A percentile compares a stretch with the other conserved stretches of the same genome.
phyloP scores from a whole-genome alignment of 192 early-diverging fungal species.

The Haplosporangium gracile region DNA sequence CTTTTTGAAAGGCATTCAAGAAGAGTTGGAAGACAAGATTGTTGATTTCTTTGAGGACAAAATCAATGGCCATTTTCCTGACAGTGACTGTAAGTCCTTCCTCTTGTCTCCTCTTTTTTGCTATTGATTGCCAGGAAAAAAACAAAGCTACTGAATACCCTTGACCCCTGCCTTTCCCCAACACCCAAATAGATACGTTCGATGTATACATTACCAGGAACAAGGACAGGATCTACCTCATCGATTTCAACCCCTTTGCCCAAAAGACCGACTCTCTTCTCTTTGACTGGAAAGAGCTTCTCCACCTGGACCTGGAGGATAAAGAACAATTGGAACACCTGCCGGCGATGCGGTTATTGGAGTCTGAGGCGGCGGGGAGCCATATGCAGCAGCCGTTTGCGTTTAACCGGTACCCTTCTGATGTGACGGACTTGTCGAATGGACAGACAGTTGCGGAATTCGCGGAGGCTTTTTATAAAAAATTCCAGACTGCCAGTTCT shows the following conservation, averaged over 20 bases:
- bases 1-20: constrained; percentile 74
- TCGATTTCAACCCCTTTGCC: constrained; percentile 95
- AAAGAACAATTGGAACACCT: neutral
- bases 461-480: constrained; percentile 72
- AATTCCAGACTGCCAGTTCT: constrained; percentile 24
- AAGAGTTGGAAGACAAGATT: constrained; percentile 71
- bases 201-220: constrained; percentile 87
- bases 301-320: constrained; percentile 52
- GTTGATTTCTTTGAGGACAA: constrained; percentile 75
- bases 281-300: constrained; percentile 86
- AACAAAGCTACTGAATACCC: neutral
- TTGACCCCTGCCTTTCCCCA: neutral
- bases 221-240: constrained; percentile 73
- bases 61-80: constrained; percentile 73
- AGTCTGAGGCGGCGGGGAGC: constrained; percentile 57
- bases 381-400: constrained; percentile 62
- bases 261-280: constrained; percentile 85
- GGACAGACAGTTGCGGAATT: constrained; percentile 79
- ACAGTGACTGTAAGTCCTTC: constrained; percentile 71
- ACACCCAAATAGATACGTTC: constrained; percentile 75
- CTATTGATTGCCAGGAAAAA: neutral
- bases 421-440: constrained; percentile 80
- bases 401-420: constrained; percentile 77
- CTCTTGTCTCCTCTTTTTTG: neutral
- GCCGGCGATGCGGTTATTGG: constrained; percentile 34